These are phyloP conservation scores for Podosphaera aphanis DNA, from an alignment of 2,329 filamentous ascomycete species.

Conservation along the genomic window DNA sequence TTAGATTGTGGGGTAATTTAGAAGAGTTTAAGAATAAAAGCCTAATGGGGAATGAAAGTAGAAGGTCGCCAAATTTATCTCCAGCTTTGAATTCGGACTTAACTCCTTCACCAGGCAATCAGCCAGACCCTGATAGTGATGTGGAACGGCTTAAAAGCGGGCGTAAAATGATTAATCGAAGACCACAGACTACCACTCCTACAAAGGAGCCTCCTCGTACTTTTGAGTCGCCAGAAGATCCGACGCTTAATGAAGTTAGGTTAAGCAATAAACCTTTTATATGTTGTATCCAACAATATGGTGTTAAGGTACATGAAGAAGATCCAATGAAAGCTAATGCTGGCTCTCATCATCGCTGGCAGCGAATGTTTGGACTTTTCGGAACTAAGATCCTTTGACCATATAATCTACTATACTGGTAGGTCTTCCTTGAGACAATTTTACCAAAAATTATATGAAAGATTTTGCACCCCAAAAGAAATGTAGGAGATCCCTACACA, in stretches of 20 bases:
- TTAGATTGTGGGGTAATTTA: constrained; percentile 65
- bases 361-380: constrained; percentile 39
- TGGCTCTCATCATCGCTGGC: constrained; percentile 28
- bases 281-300: constrained; percentile 52
- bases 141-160: constrained; percentile 4
- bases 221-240: neutral
- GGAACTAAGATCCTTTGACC: constrained; percentile 29
- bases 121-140: constrained; percentile 12
- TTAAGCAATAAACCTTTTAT: constrained; percentile 32
- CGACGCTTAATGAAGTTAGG: neutral
- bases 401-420: too few species aligned
- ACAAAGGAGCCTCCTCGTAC: neutral
- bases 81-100: constrained; percentile 1
- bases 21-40: constrained; percentile 37
- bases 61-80: constrained; percentile 3
- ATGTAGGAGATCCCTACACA: too few species aligned
- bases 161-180: neutral
- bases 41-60: neutral
- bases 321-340: constrained; percentile 23
- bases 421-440: too few species aligned
- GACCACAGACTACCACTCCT: neutral
- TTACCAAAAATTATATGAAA: too few species aligned
- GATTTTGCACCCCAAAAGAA: too few species aligned
- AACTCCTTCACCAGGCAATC: constrained; percentile 4
- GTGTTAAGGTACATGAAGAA: constrained; percentile 22